These are phyloP conservation scores for Syzygium malaccense DNA, from an alignment of 441 rosid genomes.

Conservation along the genomic window DNA sequence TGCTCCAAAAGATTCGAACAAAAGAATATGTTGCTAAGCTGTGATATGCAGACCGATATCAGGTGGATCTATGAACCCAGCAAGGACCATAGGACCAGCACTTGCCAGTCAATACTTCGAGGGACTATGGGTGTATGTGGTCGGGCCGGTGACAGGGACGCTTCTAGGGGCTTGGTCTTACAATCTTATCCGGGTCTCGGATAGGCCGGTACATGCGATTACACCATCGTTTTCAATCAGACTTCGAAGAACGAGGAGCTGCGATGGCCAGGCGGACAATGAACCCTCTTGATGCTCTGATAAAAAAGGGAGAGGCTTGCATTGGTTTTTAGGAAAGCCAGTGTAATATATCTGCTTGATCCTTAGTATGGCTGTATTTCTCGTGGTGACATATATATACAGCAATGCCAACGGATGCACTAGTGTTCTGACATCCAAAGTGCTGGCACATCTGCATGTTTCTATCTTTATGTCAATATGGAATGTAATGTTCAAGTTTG, in stretches of 20 bases:
- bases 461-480: neutral
- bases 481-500: neutral
- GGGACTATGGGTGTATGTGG: constrained; percentile 48
- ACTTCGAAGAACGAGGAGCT: constrained; percentile 14
- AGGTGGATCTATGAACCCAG: constrained; percentile 73
- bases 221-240: constrained; percentile 23
- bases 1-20: neutral
- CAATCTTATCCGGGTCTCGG: constrained; percentile 22
- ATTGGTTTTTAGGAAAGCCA: neutral
- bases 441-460: neutral
- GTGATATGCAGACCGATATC: constrained; percentile 38
- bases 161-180: constrained; percentile 42
- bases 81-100: constrained; percentile 60
- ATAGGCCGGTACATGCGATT: constrained; percentile 18
- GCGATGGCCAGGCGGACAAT: neutral
- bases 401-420: neutral
- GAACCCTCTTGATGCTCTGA: constrained; percentile 5
- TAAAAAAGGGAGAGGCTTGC: neutral
- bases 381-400: neutral
- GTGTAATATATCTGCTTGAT: neutral
- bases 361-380: neutral
- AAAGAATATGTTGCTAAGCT: neutral
- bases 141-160: constrained; percentile 50
- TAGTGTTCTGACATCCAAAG: neutral
- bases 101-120: constrained; percentile 47